phyloP scores from a whole-genome alignment of 441 rosid genomes.

The Gossypium davidsonii region DNA sequence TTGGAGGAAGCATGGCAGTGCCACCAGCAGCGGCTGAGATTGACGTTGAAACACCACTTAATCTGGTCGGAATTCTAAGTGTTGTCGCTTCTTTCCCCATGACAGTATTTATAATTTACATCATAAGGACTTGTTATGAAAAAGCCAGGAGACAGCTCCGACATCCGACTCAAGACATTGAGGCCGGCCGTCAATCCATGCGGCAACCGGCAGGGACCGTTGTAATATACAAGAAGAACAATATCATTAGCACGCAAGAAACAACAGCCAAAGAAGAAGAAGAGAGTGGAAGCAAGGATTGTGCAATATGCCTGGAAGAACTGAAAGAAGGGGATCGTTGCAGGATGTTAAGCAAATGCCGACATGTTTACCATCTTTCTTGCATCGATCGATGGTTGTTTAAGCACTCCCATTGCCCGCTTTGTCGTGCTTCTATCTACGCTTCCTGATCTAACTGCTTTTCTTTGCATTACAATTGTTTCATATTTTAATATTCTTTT shows the following conservation, averaged over 20 bases:
- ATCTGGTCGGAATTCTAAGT: neutral
- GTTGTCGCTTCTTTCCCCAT: neutral
- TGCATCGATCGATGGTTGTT: neutral
- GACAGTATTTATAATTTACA: neutral
- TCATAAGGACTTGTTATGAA: neutral
- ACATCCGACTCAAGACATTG: neutral
- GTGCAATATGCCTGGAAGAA: neutral
- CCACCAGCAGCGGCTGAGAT: neutral
- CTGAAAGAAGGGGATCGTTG: neutral
- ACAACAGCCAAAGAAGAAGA: neutral
- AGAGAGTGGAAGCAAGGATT: neutral
- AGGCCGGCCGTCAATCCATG: neutral
- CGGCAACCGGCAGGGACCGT: neutral
- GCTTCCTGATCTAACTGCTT: neutral
- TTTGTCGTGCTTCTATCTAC: neutral
- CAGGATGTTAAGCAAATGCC: neutral
- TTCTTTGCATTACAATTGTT: too few relatives aligned
- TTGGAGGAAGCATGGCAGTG: neutral
- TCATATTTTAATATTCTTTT: too few relatives aligned
- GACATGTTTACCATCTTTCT: neutral
- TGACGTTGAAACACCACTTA: neutral
- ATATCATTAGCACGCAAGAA: neutral
- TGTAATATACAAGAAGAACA: neutral
- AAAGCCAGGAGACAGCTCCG: neutral
- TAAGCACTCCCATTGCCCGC: neutral